A percentile compares a stretch with the other conserved stretches of the same genome.
Conservation (phyloP, 306 rosid species). For the Prunus armeniaca region DNA sequence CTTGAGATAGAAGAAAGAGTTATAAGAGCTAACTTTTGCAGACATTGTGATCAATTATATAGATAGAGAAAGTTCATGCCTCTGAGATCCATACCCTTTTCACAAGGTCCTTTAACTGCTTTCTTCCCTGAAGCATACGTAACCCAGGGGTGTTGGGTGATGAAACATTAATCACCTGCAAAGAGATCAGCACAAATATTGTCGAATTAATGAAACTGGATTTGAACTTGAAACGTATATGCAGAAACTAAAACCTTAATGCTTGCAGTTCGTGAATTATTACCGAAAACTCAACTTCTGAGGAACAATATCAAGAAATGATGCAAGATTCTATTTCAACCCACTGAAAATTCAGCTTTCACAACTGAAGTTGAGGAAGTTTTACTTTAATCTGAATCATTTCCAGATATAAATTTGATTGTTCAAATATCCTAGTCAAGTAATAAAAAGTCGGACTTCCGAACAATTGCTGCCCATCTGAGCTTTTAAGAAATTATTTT, state of each 20-base stretch:
- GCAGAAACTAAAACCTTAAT: background rate
- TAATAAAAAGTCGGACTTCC: background rate
- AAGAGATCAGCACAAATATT: slow-evolving; percentile 9
- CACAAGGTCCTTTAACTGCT: slow-evolving; percentile 91
- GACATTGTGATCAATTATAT: slow-evolving; percentile 1
- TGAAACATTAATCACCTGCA: slow-evolving; percentile 94
- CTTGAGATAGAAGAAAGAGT: slow-evolving; percentile 40
- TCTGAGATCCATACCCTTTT: slow-evolving; percentile 64
- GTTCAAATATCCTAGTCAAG: background rate
- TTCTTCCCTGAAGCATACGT: slow-evolving; percentile 98
- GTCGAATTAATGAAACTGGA: slow-evolving; percentile 4
- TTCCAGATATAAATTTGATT: background rate
- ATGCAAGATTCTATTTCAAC: background rate
- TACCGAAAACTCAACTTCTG: background rate
- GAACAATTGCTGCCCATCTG: background rate
- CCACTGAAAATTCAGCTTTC: background rate
- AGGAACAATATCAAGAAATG: background rate
- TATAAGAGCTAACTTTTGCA: slow-evolving; percentile 26
- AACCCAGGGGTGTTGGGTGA: slow-evolving; percentile 99
- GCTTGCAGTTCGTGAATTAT: background rate
- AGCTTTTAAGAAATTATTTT: background rate
- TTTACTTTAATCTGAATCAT: background rate
- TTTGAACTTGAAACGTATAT: background rate
- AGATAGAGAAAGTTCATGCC: background rate
- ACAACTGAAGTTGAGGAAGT: background rate